These are phyloP conservation scores for Hanseniaspora mollemarum DNA, from an alignment of 805 yeast species.

Conservation along the genomic window DNA sequence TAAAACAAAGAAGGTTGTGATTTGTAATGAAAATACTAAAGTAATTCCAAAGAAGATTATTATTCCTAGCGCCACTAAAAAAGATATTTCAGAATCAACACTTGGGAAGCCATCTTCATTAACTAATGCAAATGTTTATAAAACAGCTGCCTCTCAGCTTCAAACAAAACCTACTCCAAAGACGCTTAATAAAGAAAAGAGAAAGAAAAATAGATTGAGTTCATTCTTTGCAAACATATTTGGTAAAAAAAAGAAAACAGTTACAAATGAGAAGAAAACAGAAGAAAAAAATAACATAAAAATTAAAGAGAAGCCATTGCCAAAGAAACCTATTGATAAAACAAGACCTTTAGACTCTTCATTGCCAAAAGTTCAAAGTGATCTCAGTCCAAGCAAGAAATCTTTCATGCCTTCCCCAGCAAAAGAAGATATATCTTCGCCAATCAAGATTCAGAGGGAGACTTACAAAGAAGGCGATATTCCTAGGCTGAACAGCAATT, in stretches of 20 bases:
- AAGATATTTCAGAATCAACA: too few relatives aligned
- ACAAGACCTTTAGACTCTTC: too few relatives aligned
- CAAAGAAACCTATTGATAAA: neutral
- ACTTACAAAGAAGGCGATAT: slow-evolving; percentile 4
- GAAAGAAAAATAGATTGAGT: slow-evolving; percentile 12
- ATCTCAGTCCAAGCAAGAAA: too few relatives aligned
- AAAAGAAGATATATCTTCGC: slow-evolving; percentile 8
- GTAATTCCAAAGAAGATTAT: too few relatives aligned
- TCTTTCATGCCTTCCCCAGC: slow-evolving; percentile 2
- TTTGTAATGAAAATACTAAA: neutral
- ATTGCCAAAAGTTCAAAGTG: too few relatives aligned
- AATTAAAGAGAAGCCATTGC: neutral
- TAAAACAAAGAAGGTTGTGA: neutral
- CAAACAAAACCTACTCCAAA: too few relatives aligned
- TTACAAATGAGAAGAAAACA: neutral
- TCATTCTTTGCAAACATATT: slow-evolving; percentile 5
- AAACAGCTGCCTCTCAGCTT: too few relatives aligned
- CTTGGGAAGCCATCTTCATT: too few relatives aligned
- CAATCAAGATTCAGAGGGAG: slow-evolving; percentile 14
- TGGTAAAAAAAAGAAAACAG: neutral
- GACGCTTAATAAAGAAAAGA: neutral
- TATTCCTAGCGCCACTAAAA: too few relatives aligned
- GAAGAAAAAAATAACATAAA: neutral
- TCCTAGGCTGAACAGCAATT: slow-evolving; percentile 12
- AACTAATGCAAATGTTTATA: too few relatives aligned